A percentile compares a stretch with the other conserved stretches of the same genome.
Conservation (phyloP, 2,329 filamentous ascomycete genomes). For the Thyridium curvatum region DNA sequence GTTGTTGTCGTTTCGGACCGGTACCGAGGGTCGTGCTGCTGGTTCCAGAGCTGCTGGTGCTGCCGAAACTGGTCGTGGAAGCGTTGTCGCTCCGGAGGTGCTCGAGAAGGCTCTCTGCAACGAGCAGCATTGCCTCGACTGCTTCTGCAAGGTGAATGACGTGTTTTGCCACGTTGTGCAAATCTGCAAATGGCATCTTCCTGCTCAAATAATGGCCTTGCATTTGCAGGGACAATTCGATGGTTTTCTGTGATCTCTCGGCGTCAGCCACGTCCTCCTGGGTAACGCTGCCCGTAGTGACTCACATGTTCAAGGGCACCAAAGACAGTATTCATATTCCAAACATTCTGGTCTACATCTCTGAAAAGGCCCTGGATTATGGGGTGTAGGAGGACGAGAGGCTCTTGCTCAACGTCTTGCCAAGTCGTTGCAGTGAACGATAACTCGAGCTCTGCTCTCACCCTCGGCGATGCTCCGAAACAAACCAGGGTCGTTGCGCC, state of each 20-base stretch:
- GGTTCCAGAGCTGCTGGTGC: background rate
- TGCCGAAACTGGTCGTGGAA: background rate
- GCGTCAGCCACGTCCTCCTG: too few relatives aligned
- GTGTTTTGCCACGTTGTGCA: conserved; percentile 15
- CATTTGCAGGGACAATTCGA: background rate
- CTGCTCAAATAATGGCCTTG: background rate
- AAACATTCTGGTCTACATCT: conserved; percentile 12
- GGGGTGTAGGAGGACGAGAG: conserved; percentile 11
- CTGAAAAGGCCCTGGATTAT: conserved; percentile 14
- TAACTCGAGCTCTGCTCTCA: too few relatives aligned
- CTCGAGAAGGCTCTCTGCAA: conserved; percentile 4
- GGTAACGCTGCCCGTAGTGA: background rate
- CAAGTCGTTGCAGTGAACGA: too few relatives aligned
- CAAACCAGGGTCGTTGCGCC: background rate
- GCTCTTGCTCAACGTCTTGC: conserved; percentile 6
- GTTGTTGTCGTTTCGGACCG: conserved; percentile 11
- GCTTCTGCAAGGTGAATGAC: conserved; percentile 12
- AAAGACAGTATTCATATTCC: conserved; percentile 11
- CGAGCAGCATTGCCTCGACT: conserved; percentile 8
- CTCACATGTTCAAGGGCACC: conserved; percentile 11
- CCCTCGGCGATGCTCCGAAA: too few relatives aligned
- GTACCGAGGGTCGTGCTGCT: background rate
- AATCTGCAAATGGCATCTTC: conserved; percentile 10
- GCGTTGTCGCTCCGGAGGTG: too few relatives aligned
- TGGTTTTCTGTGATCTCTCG: background rate